These are phyloP conservation scores for Hygrocybe coccinea DNA, from an alignment of 768 basidiomycete genomes.

Conservation along the genomic window DNA sequence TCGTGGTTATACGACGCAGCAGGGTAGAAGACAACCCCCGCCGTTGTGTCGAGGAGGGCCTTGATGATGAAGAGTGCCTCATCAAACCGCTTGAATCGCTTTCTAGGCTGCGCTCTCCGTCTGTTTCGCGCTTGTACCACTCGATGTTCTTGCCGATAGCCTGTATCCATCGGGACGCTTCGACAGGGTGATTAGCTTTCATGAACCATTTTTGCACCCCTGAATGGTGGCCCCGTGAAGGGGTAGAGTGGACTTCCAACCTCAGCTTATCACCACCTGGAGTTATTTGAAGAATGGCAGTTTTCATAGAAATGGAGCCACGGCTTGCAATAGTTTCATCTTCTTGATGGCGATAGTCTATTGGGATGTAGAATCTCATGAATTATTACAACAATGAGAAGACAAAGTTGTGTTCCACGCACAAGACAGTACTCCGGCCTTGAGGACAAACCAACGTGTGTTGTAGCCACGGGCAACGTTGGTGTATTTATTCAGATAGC, in stretches of 20 bases:
- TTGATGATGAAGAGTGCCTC: too few species aligned
- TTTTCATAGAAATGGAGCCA: conserved; percentile 85
- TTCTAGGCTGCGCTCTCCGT: conserved; percentile 40
- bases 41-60: background rate
- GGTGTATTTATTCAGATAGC: conserved; percentile 86
- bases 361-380: background rate
- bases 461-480: conserved; percentile 90
- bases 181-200: conserved; percentile 82
- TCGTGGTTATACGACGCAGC: background rate
- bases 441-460: conserved; percentile 88
- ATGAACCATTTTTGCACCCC: conserved; percentile 73
- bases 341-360: conserved; percentile 83
- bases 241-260: conserved; percentile 75
- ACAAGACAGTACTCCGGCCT: conserved; percentile 83
- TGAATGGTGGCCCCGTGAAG: conserved; percentile 41
- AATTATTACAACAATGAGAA: background rate
- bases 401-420: conserved; percentile 27
- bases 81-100: conserved; percentile 40
- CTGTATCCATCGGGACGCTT: conserved; percentile 83
- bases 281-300: conserved; percentile 57
- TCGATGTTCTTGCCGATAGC: conserved; percentile 72
- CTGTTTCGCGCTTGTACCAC: conserved; percentile 47
- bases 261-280: conserved; percentile 55
- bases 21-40: background rate
- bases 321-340: conserved; percentile 83